Evolutionary conservation across 768 basidiomycete species (phyloP).

Genomic region (Boletus huronensis): DNA sequence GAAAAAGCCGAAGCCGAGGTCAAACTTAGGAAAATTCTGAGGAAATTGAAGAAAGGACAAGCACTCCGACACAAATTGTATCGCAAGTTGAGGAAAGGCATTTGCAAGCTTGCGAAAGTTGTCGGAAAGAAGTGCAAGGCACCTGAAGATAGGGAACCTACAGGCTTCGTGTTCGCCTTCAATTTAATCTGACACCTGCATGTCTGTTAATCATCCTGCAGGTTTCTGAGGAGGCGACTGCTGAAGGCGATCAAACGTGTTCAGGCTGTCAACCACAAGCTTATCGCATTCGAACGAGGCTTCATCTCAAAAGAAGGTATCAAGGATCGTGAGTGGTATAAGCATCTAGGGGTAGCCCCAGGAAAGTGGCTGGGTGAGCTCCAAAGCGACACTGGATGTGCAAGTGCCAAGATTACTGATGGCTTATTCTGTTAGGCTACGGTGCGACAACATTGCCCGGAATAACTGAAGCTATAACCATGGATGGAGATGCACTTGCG

Average conservation of each 20-base stretch:
- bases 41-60: slow-evolving; percentile 32
- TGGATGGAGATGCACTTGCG: slow-evolving; percentile 60
- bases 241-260: slow-evolving; percentile 59
- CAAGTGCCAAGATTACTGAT: not conserved
- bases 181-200: not conserved
- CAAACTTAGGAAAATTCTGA: slow-evolving; percentile 45
- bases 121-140: slow-evolving; percentile 28
- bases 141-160: slow-evolving; percentile 1
- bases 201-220: slow-evolving; percentile 9
- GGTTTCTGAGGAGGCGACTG: slow-evolving; percentile 34
- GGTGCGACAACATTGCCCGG: slow-evolving; percentile 86
- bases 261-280: slow-evolving; percentile 60
- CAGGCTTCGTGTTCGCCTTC: slow-evolving; percentile 13
- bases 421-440: slow-evolving; percentile 48
- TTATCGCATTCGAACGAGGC: slow-evolving; percentile 70
- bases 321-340: slow-evolving; percentile 84
- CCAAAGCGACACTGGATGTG: not conserved
- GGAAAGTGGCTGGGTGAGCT: slow-evolving; percentile 77
- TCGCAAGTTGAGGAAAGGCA: slow-evolving; percentile 6
- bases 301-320: slow-evolving; percentile 82
- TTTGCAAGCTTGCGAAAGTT: slow-evolving; percentile 37
- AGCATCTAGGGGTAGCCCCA: slow-evolving; percentile 85
- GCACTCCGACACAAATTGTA: slow-evolving; percentile 20
- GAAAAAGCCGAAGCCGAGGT: slow-evolving; percentile 57
- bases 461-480: slow-evolving; percentile 72